These are phyloP conservation scores for Cornus kousa DNA, from an alignment of 148 eudicot genomes.

Conservation along the genomic window DNA sequence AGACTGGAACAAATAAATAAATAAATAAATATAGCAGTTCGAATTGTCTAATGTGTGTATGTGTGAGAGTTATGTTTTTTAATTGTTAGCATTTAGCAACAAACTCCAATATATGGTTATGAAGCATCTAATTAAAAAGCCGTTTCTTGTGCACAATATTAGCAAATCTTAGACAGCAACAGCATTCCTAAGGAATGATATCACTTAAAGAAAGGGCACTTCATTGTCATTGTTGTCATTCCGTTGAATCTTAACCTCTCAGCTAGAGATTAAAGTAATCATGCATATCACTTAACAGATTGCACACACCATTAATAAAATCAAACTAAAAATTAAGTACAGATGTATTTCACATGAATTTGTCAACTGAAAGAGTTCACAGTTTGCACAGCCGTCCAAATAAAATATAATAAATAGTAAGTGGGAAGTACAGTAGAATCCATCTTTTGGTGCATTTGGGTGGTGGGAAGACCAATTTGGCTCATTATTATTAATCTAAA, in stretches of 20 bases:
- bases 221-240: neutral
- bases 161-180: too few relatives aligned
- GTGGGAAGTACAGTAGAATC: slow-evolving; percentile 39
- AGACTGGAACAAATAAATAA: too few relatives aligned
- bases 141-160: too few relatives aligned
- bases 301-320: slow-evolving; percentile 15
- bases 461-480: slow-evolving; percentile 13
- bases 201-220: too few relatives aligned
- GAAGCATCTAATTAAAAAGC: too few relatives aligned
- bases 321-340: slow-evolving; percentile 17
- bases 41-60: too few relatives aligned
- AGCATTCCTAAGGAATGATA: too few relatives aligned
- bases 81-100: too few relatives aligned
- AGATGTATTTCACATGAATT: slow-evolving; percentile 29
- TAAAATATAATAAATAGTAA: slow-evolving; percentile 25
- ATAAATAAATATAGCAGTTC: too few relatives aligned
- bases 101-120: too few relatives aligned
- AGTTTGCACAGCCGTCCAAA: slow-evolving; percentile 27
- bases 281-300: slow-evolving; percentile 24
- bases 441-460: slow-evolving; percentile 1
- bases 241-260: slow-evolving; percentile 1
- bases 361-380: slow-evolving; percentile 17
- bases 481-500: slow-evolving; percentile 14
- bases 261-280: slow-evolving; percentile 18
- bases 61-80: too few relatives aligned